Base-by-base conservation (phyloP, 352 stramenopile genomes). In the Pythium oligandrum region DNA sequence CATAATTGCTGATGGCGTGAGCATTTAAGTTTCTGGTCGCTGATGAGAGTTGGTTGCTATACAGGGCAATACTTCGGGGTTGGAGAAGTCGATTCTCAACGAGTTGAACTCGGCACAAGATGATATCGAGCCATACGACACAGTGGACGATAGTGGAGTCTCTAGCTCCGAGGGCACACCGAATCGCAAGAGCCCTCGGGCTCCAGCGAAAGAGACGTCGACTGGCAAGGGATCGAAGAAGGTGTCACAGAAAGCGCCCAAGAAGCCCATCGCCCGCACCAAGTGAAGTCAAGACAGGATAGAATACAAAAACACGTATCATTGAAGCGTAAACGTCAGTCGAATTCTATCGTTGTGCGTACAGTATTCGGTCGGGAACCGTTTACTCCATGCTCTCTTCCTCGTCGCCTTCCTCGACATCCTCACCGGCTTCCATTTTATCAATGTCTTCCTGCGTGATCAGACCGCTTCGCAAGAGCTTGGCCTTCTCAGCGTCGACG, bases 401-500 rank as follows among this genome's bases (percentile, higher is more conserved):
- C 26, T 63, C 59, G 35, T 64, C 68, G 39, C 63, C 68, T 38
- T 45, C 66, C 8, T 77, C 57, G 31, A 73, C 66, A 46, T 76
- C 61, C 17, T 38, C 44, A 32, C 40, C 33, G 3, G 71, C 66
- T 48, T 87, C 68, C 62, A 94, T 70, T 61, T 88, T 90, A 46
- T 88, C 76, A 62, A 94, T 85, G 51, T 94, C 83, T 40, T 91
- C 81, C 61, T 90, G 64, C 33, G 83, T 90, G 55, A 94, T 74
- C 44, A 94, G 59, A 0, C 83, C 83, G 52, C 71, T 88, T 52
- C 82, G 83, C 31, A 94, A 62, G 55, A 94, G 57, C 70, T 90
- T 87, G 12, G 59, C 59, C 66, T 94, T 89, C 61, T 94, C 84
- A 10, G 59, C 60, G 2, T 91, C 79, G 5, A 79, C 75, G 50